These are phyloP conservation scores for Phytophthora litchii DNA, from an alignment of 352 stramenopile genomes.

Conservation along the genomic window DNA sequence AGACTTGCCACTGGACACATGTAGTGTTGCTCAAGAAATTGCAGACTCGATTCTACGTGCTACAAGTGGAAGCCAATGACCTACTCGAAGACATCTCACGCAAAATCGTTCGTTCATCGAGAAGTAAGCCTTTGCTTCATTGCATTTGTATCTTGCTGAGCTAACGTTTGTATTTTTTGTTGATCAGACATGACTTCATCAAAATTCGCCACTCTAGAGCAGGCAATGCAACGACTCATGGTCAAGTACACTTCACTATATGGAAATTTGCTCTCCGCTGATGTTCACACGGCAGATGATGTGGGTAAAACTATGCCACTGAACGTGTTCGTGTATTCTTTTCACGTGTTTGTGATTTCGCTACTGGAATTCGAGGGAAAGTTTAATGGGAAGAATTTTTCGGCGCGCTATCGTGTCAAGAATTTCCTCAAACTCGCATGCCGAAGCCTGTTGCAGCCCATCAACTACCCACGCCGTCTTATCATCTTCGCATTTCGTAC, in stretches of 20 bases:
- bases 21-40: constrained; percentile 64
- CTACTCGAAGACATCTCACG: constrained; percentile 71
- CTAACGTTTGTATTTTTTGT: constrained; percentile 8
- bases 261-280: constrained; percentile 46
- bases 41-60: constrained; percentile 69
- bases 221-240: constrained; percentile 56
- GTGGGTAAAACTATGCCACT: constrained; percentile 74
- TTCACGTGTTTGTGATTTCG: constrained; percentile 70
- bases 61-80: constrained; percentile 69
- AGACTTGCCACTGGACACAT: constrained; percentile 70
- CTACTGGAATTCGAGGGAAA: constrained; percentile 67
- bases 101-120: constrained; percentile 34
- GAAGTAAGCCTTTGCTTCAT: constrained; percentile 24
- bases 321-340: constrained; percentile 84
- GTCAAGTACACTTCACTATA: constrained; percentile 66
- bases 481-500: constrained; percentile 68
- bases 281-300: constrained; percentile 50
- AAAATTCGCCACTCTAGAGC: constrained; percentile 59
- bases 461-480: constrained; percentile 50
- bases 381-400: constrained; percentile 82
- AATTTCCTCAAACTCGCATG: constrained; percentile 62
- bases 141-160: neutral
- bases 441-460: constrained; percentile 38
- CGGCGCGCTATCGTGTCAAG: constrained; percentile 48
- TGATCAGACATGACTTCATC: constrained; percentile 42